A percentile compares a stretch with the other conserved stretches of the same genome.
phyloP scores from a whole-genome alignment of 768 basidiomycete species.

The Tulasnella sp. region DNA sequence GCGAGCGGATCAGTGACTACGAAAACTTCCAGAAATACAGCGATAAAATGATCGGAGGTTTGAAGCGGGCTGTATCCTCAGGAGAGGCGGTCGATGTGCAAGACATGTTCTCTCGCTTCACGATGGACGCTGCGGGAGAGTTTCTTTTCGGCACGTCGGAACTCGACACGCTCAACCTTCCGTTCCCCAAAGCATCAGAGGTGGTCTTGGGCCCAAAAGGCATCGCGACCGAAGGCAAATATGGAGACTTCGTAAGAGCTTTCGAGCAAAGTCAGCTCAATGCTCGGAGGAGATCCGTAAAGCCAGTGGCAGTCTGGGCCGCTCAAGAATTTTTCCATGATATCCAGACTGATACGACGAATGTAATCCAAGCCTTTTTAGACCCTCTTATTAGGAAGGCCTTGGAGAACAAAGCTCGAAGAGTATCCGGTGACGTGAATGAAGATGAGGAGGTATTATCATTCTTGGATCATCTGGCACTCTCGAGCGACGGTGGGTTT shows the following conservation, averaged over 20 bases:
- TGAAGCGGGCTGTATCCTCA: background rate
- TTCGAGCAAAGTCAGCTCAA: constrained; percentile 7
- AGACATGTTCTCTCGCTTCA: constrained; percentile 18
- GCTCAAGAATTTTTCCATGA: constrained; percentile 8
- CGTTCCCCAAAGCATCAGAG: constrained; percentile 5
- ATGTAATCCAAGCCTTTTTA: constrained; percentile 8
- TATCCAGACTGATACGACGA: background rate
- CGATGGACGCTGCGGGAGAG: constrained; percentile 16
- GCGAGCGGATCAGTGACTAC: constrained; percentile 17
- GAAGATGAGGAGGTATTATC: constrained; percentile 3
- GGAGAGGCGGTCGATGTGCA: constrained; percentile 19
- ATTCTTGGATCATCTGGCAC: constrained; percentile 15
- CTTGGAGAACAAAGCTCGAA: background rate
- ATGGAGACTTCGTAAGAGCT: background rate
- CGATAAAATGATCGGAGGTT: constrained; percentile 11
- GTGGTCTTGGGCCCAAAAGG: background rate
- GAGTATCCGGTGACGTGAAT: too few relatives aligned
- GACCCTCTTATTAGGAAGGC: background rate
- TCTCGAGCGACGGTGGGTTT: background rate
- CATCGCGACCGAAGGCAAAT: background rate
- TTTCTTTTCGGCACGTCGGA: constrained; percentile 12
- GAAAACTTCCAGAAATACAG: constrained; percentile 20
- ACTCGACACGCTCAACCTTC: constrained; percentile 13
- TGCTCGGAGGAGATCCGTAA: background rate
- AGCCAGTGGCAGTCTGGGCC: background rate